These are phyloP conservation scores for Cornus suecica DNA, from an alignment of 148 eudicot genomes.

Conservation along the genomic window DNA sequence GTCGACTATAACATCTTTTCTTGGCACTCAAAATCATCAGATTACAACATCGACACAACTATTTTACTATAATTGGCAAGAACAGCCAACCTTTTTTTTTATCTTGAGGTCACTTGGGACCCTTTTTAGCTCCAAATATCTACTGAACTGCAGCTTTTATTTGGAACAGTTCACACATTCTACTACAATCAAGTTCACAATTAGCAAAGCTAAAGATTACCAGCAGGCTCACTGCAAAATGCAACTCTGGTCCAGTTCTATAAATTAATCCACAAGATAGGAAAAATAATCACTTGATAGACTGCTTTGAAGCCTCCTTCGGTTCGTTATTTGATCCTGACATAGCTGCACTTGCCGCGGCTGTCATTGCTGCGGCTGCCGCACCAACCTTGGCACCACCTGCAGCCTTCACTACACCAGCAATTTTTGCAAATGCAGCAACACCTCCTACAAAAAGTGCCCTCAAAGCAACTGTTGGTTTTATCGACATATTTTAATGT, in stretches of 20 bases:
- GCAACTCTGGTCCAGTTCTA: not conserved
- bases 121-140: not conserved
- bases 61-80: not conserved
- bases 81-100: not conserved
- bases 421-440: conserved; percentile 82
- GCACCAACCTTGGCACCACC: conserved; percentile 86
- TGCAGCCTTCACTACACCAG: conserved; percentile 77
- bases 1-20: not conserved
- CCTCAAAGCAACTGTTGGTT: conserved; percentile 88
- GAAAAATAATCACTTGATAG: conserved; percentile 40
- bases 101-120: not conserved
- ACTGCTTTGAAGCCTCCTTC: conserved; percentile 36
- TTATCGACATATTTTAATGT: conserved; percentile 48
- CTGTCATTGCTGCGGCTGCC: conserved; percentile 86
- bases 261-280: conserved; percentile 4
- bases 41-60: not conserved
- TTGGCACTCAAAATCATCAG: not conserved
- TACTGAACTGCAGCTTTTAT: not conserved
- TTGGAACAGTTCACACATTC: not conserved
- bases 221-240: not conserved
- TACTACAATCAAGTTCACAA: not conserved
- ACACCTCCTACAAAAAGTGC: conserved; percentile 89
- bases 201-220: not conserved
- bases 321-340: conserved; percentile 63
- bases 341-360: conserved; percentile 83